Percentiles rank a stretch among this genome's conserved stretches.
These are phyloP conservation scores for Berberis vulgaris DNA, from an alignment of 164 flowering plant genomes.

Conservation along the genomic window DNA sequence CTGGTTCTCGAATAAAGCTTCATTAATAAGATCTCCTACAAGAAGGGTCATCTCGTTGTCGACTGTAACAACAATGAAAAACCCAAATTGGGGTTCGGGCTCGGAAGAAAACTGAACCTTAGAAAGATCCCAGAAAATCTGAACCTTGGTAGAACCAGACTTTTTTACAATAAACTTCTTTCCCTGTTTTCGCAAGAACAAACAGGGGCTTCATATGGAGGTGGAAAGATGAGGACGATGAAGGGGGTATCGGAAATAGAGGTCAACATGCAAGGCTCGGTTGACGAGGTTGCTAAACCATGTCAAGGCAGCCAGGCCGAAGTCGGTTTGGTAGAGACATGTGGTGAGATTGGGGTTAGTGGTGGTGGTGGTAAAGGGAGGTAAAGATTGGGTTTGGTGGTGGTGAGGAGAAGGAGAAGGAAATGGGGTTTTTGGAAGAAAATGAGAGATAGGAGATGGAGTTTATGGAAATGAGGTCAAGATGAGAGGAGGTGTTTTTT, in stretches of 20 bases:
- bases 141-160: slow-evolving; percentile 1
- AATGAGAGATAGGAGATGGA: background rate
- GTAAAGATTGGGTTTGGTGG: slow-evolving; percentile 9
- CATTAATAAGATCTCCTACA: slow-evolving; percentile 41
- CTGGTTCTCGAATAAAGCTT: slow-evolving; percentile 35
- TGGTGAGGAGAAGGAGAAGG: slow-evolving; percentile 36
- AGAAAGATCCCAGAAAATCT: slow-evolving; percentile 54
- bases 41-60: slow-evolving; percentile 46
- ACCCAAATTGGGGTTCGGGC: slow-evolving; percentile 64
- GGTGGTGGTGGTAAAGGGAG: background rate
- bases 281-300: slow-evolving; percentile 60
- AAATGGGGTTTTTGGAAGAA: slow-evolving; percentile 4
- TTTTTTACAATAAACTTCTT: slow-evolving; percentile 28
- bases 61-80: slow-evolving; percentile 43
- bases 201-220: slow-evolving; percentile 51
- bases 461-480: too few relatives aligned
- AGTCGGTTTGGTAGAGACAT: slow-evolving; percentile 49
- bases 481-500: background rate
- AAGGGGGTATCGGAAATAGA: slow-evolving; percentile 17
- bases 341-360: slow-evolving; percentile 46
- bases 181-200: slow-evolving; percentile 63
- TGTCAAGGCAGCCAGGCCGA: slow-evolving; percentile 59
- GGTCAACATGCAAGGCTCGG: slow-evolving; percentile 45
- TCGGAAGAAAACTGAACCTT: slow-evolving; percentile 47
- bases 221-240: slow-evolving; percentile 19